A percentile compares a stretch with the other conserved stretches of the same genome.
Evolutionary conservation across 2,329 filamentous ascomycete genomes (phyloP).

Genomic region (Xylaria sp.): DNA sequence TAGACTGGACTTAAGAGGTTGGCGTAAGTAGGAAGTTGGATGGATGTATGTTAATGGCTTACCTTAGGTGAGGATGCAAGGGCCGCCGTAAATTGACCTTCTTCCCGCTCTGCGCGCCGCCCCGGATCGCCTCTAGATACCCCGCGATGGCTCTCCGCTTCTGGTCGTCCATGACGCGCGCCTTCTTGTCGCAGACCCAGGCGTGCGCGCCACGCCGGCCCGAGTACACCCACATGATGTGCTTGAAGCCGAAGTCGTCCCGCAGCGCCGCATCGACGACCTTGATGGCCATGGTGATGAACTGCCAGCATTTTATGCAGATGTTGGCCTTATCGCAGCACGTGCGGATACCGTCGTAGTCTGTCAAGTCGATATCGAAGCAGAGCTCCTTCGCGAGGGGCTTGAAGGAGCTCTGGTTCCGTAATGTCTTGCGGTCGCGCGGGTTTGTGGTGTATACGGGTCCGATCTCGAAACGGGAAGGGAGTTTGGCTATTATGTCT

Average conservation of each 20-base stretch:
- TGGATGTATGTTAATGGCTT: no score
- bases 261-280: conserved; percentile 85
- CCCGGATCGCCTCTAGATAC: conserved; percentile 89
- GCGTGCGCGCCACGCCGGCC: conserved; percentile 96
- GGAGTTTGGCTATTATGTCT: conserved; percentile 85
- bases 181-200: conserved; percentile 94
- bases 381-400: conserved; percentile 92
- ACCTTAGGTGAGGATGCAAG: conserved; percentile 86
- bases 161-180: conserved; percentile 82
- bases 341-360: conserved; percentile 95
- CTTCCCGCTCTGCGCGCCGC: conserved; percentile 84
- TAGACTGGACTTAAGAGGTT: neutral
- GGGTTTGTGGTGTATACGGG: conserved; percentile 96
- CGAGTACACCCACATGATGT: conserved; percentile 98
- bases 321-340: conserved; percentile 95
- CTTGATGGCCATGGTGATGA: conserved; percentile 97
- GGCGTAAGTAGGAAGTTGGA: neutral
- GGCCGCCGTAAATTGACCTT: conserved; percentile 84
- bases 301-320: conserved; percentile 92
- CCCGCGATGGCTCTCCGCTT: conserved; percentile 84
- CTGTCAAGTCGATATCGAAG: conserved; percentile 99
- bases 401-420: conserved; percentile 77
- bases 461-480: conserved; percentile 95
- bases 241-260: conserved; percentile 95
- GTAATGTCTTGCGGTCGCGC: conserved; percentile 86